Conservation (phyloP, 768 basidiomycete species). For the Suillus plorans region DNA sequence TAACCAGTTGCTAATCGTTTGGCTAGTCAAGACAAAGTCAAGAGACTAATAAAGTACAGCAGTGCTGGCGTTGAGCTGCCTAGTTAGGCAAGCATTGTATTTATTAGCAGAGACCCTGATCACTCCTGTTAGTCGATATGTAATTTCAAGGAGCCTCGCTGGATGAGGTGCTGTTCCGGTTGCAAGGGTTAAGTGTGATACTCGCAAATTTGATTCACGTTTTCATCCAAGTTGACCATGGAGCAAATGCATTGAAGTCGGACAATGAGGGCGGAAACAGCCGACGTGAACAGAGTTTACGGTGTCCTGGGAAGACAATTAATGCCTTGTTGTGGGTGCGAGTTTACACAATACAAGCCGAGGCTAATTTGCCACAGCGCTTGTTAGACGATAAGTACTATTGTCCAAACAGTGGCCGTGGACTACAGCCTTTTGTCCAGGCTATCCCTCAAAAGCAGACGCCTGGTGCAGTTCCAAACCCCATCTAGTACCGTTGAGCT, state of each 20-base stretch:
- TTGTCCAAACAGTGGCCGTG: slow-evolving; percentile 21
- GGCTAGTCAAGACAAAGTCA: not conserved
- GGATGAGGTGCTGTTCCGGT: not conserved
- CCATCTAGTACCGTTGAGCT: slow-evolving; percentile 15
- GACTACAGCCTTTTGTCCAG: slow-evolving; percentile 13
- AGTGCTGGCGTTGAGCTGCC: not conserved
- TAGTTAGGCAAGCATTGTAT: slow-evolving; percentile 25
- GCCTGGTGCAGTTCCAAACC: not conserved
- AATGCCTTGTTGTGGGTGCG: slow-evolving; percentile 24
- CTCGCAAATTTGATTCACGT: not conserved
- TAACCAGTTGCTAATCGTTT: not conserved
- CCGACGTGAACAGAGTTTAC: slow-evolving; percentile 9
- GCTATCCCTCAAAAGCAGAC: slow-evolving; percentile 15
- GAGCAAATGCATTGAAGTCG: not conserved
- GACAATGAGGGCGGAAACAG: slow-evolving; percentile 10
- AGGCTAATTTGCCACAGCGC: not conserved
- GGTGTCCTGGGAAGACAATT: slow-evolving; percentile 22
- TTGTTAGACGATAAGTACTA: slow-evolving; percentile 6
- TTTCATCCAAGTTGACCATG: not conserved
- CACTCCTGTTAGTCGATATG: not conserved
- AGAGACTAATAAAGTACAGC: not conserved
- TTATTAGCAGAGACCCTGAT: slow-evolving; percentile 11
- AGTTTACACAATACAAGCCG: slow-evolving; percentile 7
- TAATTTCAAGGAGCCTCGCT: not conserved
- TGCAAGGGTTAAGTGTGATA: not conserved